Base-by-base conservation (phyloP, 805 yeast species). In the Kurtzmaniella cleridarum region DNA sequence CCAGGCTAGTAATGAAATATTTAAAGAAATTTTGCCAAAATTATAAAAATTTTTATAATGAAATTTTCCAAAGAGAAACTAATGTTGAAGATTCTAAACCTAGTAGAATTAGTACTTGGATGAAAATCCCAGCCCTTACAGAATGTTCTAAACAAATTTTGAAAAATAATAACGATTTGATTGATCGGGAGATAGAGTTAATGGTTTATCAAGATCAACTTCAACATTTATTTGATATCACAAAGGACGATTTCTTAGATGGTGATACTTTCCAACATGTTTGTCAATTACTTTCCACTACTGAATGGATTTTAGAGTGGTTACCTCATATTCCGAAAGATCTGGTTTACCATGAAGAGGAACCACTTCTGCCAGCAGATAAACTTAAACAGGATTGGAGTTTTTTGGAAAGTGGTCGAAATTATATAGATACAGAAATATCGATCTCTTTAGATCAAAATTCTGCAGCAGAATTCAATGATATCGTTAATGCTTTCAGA, bases 241-340 rank as follows among this genome's bases (percentile, higher is more conserved):
- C 27, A 7, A 71, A 72, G 37, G 71, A 71, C 17, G 86, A 81
- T 44, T 51, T 78, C 11, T 61, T 84, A 32, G 85, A 78, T 43
- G 54, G 64, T 13, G 71, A 71, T 11, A 65, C 76, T 11, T 69
- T 80, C 45, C 69, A 70, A 35, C 69, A 73, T 15, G 64, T 80
- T 3, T 64, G 81, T 10, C 61, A 77, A 38, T 61, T 85, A 32
- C 61, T 79, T 14, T 65, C 75, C 11, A 74, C 84, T 3, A 46
- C 81, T 1, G 60, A 68, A 13, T 77, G 88, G 79, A 61, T 80
- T 2, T 55, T 76, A 30, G 49, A 64, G 13, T 81, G 89, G 84
- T 64, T 85, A 32, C 82, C 85, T 0, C 52, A 52, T 4, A 58
- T 80, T 51, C 66, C 75, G 39, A 73, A 75, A 38, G 67, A 65